Evolutionary conservation across 768 basidiomycete genomes (phyloP).

Genomic region (Lentinula lateritia): DNA sequence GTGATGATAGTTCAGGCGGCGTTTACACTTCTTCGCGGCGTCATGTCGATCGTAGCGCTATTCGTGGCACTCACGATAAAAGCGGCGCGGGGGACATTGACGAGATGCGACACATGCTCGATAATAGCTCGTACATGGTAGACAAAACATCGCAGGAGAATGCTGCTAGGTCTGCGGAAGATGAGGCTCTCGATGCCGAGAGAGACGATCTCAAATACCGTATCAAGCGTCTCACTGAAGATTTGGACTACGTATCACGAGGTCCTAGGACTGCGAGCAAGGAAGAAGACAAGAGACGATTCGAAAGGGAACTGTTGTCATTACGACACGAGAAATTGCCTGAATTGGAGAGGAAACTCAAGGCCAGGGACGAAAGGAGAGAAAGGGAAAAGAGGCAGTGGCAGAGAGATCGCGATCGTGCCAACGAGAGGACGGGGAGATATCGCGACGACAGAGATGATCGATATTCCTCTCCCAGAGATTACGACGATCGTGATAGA

Average conservation of each 20-base stretch:
- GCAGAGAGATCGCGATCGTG: conserved; percentile 70
- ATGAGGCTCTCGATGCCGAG: conserved; percentile 89
- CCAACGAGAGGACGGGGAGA: conserved; percentile 77
- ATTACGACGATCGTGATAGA: conserved; percentile 32
- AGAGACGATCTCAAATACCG: conserved; percentile 81
- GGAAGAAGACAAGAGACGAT: conserved; percentile 79
- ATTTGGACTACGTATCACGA: conserved; percentile 80
- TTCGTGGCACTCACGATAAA: conserved; percentile 71
- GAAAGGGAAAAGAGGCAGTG: conserved; percentile 77
- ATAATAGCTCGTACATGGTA: conserved; percentile 74
- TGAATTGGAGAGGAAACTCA: conserved; percentile 80
- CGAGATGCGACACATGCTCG: conserved; percentile 83
- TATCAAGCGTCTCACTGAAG: conserved; percentile 84
- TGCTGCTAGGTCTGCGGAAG: conserved; percentile 62
- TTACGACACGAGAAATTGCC: conserved; percentile 91
- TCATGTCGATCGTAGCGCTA: conserved; percentile 79
- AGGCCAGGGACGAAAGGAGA: conserved; percentile 70
- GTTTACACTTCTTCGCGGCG: conserved; percentile 79
- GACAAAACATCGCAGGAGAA: conserved; percentile 68
- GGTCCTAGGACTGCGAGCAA: conserved; percentile 66
- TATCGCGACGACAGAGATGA: conserved; percentile 49
- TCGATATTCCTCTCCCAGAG: conserved; percentile 28
- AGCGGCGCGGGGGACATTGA: conserved; percentile 61
- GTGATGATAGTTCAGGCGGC: conserved; percentile 51
- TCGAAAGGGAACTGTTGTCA: conserved; percentile 82